Base-by-base conservation (phyloP, 805 yeast species). In the Ogataea chonburiensis region DNA sequence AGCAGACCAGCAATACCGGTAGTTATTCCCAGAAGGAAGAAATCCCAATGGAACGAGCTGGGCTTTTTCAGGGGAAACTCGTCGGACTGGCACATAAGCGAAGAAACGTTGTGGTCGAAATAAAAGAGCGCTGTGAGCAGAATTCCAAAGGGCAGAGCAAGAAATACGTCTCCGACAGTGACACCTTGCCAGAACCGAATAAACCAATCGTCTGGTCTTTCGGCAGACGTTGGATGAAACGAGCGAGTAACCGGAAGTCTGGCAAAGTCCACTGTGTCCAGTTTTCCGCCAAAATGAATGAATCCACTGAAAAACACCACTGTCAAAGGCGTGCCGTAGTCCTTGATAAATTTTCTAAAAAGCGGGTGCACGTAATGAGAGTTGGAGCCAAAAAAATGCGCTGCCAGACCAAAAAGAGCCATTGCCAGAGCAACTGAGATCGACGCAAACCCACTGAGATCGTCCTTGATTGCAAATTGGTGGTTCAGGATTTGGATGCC, bases 81-180 rank as follows among this genome's bases (percentile, higher is more conserved):
- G 17, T 80, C 75, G 43, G 81, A 81, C 61, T 91, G 98, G 34
- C 96, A 89, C 75, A 93, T 93, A 38, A 91, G 66, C 0, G 97
- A 82, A 2, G 96, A 87, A 8, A 91, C 94, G 46, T 91, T 93
- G 61, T 91, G 98, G 61, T 91, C 98, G 61, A 89, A 93, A 60
- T 87, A 91, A 61, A 93, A 91, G 31, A 91, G 64, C 32, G 82
- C 72, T 0, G 98, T 87, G 28, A 93, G 63, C 30, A 93, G 69
- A 1, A 93, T 63, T 0, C 95, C 98, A 70, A 91, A 93, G 0
- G 98, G 98, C 6, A 93, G 58, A 0, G 98, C 98, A 23, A 93
- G 60, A 54, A 93, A 93, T 0, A 91, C 79, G 47, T 88, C 78
- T 2, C 80, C 79, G 1, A 81, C 87, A 0, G 80, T 55, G 3